These are phyloP conservation scores for Prunus davidiana DNA, from an alignment of 306 rosid genomes.

Conservation along the genomic window DNA sequence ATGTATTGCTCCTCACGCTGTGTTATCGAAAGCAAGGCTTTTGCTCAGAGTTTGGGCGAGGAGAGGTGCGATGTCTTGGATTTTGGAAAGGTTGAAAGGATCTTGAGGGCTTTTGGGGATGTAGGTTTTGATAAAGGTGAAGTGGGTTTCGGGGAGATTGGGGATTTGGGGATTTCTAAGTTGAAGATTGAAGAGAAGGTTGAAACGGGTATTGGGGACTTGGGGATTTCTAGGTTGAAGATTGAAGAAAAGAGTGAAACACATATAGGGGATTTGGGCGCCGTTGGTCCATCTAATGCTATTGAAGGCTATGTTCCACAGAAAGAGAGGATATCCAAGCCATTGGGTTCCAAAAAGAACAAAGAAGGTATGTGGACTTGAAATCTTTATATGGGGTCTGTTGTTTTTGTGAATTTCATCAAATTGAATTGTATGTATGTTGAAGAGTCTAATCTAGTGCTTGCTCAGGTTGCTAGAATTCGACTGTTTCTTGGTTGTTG, in stretches of 20 bases:
- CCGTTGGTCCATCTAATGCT: constrained; percentile 91
- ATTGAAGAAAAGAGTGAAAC: constrained; percentile 65
- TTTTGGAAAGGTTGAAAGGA: constrained; percentile 40
- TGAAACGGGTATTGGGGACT: constrained; percentile 37
- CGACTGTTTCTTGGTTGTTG: neutral
- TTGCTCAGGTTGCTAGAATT: constrained; percentile 20
- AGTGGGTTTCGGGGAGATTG: constrained; percentile 39
- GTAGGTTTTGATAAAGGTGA: constrained; percentile 28
- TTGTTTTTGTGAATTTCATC: neutral
- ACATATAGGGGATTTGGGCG: constrained; percentile 42
- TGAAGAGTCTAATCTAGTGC: constrained; percentile 8
- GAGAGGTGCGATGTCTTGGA: constrained; percentile 60
- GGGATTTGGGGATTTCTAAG: constrained; percentile 50
- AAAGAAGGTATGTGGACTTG: constrained; percentile 48
- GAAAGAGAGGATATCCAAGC: constrained; percentile 34
- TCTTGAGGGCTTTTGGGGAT: constrained; percentile 50
- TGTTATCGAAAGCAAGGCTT: constrained; percentile 60
- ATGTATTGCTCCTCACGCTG: constrained; percentile 77
- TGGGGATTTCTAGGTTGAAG: constrained; percentile 50
- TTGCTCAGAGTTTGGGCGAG: constrained; percentile 55
- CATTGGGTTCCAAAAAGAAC: constrained; percentile 32
- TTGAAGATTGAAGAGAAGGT: constrained; percentile 72
- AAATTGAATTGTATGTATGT: constrained; percentile 3
- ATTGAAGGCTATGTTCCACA: constrained; percentile 89
- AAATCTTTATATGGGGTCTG: constrained; percentile 1